phyloP scores from a whole-genome alignment of 331 rosid species.

The Rhamnella rubrinervis region DNA sequence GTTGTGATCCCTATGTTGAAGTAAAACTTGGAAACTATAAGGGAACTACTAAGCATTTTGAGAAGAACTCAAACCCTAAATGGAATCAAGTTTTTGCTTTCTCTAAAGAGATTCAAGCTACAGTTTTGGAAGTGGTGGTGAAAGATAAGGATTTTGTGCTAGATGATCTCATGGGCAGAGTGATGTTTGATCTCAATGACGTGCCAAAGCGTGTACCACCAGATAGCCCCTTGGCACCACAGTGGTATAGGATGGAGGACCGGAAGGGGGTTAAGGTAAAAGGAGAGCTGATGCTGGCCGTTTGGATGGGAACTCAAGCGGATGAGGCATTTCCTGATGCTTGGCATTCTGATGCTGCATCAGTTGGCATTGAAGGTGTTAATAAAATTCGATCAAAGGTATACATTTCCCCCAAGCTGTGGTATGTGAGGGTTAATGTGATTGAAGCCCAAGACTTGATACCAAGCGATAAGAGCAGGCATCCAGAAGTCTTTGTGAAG shows the following conservation, averaged over 20 bases:
- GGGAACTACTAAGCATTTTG: conserved; percentile 44
- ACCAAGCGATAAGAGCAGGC: conserved; percentile 42
- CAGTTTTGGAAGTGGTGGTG: conserved; percentile 41
- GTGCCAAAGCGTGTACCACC: conserved; percentile 46
- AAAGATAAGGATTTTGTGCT: conserved; percentile 47
- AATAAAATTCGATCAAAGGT: conserved; percentile 43
- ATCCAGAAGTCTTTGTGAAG: conserved; percentile 46
- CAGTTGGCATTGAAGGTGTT: conserved; percentile 42
- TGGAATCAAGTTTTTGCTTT: conserved; percentile 56
- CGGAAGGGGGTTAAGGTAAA: conserved; percentile 38
- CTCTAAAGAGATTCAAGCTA: conserved; percentile 50
- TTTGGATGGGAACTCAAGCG: conserved; percentile 67
- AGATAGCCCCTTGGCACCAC: conserved; percentile 52
- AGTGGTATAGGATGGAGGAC: conserved; percentile 48
- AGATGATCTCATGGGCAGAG: conserved; percentile 44
- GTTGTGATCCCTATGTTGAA: conserved; percentile 54
- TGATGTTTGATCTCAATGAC: conserved; percentile 36
- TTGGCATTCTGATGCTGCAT: conserved; percentile 56
- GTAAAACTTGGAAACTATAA: conserved; percentile 51
- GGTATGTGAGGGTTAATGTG: conserved; percentile 52
- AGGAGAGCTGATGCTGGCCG: conserved; percentile 53
- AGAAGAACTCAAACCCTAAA: conserved; percentile 48
- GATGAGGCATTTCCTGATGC: conserved; percentile 53
- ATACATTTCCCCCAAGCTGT: conserved; percentile 49
- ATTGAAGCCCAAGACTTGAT: conserved; percentile 52